phyloP scores from a whole-genome alignment of 2,329 filamentous ascomycete species.

The Stagonosporopsis tanaceti region DNA sequence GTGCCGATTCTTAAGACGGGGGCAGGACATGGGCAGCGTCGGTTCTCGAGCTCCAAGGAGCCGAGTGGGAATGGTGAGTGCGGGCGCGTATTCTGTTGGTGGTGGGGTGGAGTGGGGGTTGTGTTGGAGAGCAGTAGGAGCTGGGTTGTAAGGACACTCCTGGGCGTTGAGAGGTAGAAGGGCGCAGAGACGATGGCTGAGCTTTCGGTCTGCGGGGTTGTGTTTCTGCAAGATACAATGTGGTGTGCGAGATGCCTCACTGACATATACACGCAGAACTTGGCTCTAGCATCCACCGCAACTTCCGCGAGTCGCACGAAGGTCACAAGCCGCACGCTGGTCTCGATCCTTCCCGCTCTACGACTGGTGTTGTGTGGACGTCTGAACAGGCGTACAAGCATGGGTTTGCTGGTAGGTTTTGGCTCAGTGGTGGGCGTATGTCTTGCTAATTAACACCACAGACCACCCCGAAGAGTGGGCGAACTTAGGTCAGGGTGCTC shows the following conservation, averaged over 20 bases:
- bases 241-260: not conserved
- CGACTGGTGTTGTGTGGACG: constrained; percentile 94
- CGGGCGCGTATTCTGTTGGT: not conserved
- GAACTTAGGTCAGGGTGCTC: constrained; percentile 92
- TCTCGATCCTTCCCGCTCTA: constrained; percentile 85
- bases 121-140: not conserved
- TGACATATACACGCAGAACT: constrained; percentile 9
- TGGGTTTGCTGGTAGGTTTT: constrained; percentile 68
- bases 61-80: constrained; percentile 48
- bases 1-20: constrained; percentile 42
- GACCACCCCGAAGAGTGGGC: constrained; percentile 87
- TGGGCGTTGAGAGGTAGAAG: not conserved
- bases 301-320: constrained; percentile 89
- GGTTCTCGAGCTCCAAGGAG: constrained; percentile 49
- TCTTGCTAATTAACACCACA: not conserved
- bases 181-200: not conserved
- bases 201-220: not conserved
- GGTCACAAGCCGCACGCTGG: constrained; percentile 91
- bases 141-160: not conserved
- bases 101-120: not conserved
- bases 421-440: not conserved
- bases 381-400: constrained; percentile 87
- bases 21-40: constrained; percentile 34
- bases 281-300: constrained; percentile 61
- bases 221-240: not conserved